Conservation (phyloP, 2,329 filamentous ascomycete genomes). For the Helminthosporium solani region DNA sequence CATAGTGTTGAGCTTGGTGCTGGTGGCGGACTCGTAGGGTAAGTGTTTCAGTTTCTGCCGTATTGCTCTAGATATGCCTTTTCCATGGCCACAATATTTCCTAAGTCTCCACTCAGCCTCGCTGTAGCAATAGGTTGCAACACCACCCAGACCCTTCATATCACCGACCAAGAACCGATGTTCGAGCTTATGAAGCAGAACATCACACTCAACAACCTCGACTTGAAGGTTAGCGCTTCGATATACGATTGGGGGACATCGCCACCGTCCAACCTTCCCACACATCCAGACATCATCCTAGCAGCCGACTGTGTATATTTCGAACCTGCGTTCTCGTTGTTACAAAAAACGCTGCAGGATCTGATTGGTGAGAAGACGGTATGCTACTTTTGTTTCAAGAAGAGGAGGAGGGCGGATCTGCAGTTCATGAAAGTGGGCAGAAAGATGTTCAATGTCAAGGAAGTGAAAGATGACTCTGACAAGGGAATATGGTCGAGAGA, state of each 20-base stretch:
- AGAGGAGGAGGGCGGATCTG: constrained; percentile 70
- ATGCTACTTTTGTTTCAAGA: constrained; percentile 94
- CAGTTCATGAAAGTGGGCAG: constrained; percentile 54
- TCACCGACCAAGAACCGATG: constrained; percentile 91
- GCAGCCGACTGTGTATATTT: constrained; percentile 98
- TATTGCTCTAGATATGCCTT: neutral
- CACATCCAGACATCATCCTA: constrained; percentile 76
- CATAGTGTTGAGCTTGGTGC: constrained; percentile 84
- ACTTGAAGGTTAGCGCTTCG: constrained; percentile 62
- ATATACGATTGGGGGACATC: constrained; percentile 75
- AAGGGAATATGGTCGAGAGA: constrained; percentile 48
- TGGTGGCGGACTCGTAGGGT: constrained; percentile 81
- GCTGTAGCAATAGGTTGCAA: constrained; percentile 59
- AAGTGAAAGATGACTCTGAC: constrained; percentile 53
- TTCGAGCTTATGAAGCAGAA: constrained; percentile 82
- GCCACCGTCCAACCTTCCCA: constrained; percentile 44
- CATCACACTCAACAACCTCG: constrained; percentile 74
- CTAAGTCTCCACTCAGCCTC: constrained; percentile 42
- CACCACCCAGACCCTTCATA: constrained; percentile 62
- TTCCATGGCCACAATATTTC: neutral
- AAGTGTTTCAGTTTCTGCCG: constrained; percentile 15
- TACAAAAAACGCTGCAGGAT: constrained; percentile 74
- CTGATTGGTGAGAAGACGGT: constrained; percentile 66
- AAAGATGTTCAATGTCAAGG: constrained; percentile 51
- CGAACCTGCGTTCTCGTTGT: constrained; percentile 87